Conservation (phyloP, 163 green algal genomes). For the Scenedesmus sp. region DNA sequence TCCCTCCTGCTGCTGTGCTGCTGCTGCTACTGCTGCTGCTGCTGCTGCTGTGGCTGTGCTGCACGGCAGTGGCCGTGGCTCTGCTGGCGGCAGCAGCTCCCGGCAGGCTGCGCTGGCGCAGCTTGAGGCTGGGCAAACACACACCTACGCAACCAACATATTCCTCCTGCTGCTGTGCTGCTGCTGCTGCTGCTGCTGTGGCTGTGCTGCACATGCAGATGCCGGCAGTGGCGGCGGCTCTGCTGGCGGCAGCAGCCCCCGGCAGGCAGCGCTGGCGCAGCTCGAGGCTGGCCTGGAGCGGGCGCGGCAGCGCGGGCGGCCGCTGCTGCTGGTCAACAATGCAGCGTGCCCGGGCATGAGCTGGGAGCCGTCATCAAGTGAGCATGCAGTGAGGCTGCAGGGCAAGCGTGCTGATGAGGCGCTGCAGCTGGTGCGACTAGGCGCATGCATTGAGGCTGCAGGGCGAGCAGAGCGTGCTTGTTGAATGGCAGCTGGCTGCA, state of each 20-base stretch:
- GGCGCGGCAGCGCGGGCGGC: slow-evolving; percentile 49
- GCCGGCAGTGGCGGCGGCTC: background rate
- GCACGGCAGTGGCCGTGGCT: no score
- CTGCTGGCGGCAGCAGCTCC: no score
- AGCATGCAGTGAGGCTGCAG: background rate
- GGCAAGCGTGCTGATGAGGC: background rate
- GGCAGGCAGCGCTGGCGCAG: slow-evolving; percentile 1
- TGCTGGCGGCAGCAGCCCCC: background rate
- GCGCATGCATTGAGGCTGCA: background rate
- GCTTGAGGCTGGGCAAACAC: no score
- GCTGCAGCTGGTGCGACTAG: background rate
- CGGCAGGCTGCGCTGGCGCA: no score
- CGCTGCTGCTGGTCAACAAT: slow-evolving; percentile 55
- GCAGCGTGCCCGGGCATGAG: background rate
- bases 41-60: no score
- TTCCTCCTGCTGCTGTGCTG: background rate
- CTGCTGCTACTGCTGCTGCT: background rate
- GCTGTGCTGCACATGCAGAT: background rate
- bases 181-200: background rate
- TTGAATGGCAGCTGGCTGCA: background rate
- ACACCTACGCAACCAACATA: background rate
- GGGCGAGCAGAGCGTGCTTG: background rate
- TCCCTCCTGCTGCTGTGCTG: background rate
- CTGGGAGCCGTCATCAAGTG: slow-evolving; percentile 44
- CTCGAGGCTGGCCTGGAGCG: slow-evolving; percentile 47